phyloP scores from a whole-genome alignment of 2,329 filamentous ascomycete species.

The Sporothrix pseudoabietina region DNA sequence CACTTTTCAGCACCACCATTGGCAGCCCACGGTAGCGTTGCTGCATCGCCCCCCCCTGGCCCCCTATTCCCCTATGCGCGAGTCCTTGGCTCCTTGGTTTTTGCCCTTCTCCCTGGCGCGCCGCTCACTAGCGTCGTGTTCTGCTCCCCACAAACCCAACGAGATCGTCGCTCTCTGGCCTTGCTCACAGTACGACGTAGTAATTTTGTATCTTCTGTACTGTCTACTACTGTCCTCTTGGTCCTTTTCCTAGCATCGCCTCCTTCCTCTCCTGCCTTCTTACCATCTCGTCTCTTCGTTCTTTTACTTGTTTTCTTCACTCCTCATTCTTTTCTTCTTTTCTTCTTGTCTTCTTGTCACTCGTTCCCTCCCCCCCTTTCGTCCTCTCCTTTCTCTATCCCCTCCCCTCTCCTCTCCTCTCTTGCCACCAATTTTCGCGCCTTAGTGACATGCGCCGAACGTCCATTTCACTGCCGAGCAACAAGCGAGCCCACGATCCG shows the following conservation, averaged over 20 bases:
- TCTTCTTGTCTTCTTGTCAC: neutral
- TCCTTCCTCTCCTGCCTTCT: constrained; percentile 7
- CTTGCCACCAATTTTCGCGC: neutral
- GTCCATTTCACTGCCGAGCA: constrained; percentile 64
- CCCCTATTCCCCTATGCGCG: constrained; percentile 2
- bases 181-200: neutral
- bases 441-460: constrained; percentile 60
- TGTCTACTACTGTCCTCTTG: neutral
- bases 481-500: constrained; percentile 61
- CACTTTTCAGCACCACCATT: constrained; percentile 16
- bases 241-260: neutral
- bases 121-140: constrained; percentile 12
- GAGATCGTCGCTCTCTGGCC: constrained; percentile 6
- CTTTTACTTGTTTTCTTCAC: neutral
- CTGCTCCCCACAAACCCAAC: neutral
- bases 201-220: neutral
- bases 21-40: constrained; percentile 1
- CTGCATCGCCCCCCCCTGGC: constrained; percentile 17
- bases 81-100: neutral
- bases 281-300: neutral
- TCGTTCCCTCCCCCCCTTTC: constrained; percentile 1
- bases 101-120: constrained; percentile 1
- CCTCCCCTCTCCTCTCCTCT: neutral
- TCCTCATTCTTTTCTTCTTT: neutral
- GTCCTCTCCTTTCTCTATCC: neutral